Base-by-base conservation (phyloP, 2,329 filamentous ascomycete genomes). In the Penicillium sp. region DNA sequence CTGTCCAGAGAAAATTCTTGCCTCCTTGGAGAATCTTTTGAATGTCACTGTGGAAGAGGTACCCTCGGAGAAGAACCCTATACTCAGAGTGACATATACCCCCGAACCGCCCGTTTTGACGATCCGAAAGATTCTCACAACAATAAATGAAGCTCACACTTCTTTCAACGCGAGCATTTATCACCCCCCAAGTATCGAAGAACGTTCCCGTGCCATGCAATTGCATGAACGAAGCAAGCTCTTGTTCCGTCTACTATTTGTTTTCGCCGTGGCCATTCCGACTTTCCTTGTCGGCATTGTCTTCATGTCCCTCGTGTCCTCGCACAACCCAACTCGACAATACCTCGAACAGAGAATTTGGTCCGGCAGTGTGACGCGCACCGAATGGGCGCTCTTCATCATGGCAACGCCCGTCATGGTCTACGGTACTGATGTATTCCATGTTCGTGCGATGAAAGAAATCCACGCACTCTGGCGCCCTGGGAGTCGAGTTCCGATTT, bases 401-500 rank as follows among this genome's bases (percentile, higher is more conserved):
- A 81, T 96, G 68, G 87, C 92, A 2, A 96, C 92, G 0, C 91
- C 92, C 0, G 87, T 96, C 8, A 96, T 96, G 79, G 88, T 96
- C 67, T 90, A 90, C 64, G 89, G 89, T 1, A 91, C 93, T 0
- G 91, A 96, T 71, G 81, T 92, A 2, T 97, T 97, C 72, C 93
- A 97, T 69, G 75, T 82, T 13, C 84, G 90, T 42, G 90, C 91
- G 0, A 71, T 92, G 63, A 95, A 92, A 71, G 93, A 96, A 67
- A 77, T 97, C 13, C 81, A 81, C 59, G 82, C 87, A 0, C 80
- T 96, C 61, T 97, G 93, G 93, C 83, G 89, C 23, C 86, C 79
- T 2, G 85, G 86, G 27, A 96, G 91, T 70, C 85, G 83, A 37
- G 88, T 88, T 1, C 90, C 91, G 0, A 72, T 96, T 4, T 66